phyloP scores from a whole-genome alignment of 2,329 filamentous ascomycete species.

The Neofusicoccum laricinum region DNA sequence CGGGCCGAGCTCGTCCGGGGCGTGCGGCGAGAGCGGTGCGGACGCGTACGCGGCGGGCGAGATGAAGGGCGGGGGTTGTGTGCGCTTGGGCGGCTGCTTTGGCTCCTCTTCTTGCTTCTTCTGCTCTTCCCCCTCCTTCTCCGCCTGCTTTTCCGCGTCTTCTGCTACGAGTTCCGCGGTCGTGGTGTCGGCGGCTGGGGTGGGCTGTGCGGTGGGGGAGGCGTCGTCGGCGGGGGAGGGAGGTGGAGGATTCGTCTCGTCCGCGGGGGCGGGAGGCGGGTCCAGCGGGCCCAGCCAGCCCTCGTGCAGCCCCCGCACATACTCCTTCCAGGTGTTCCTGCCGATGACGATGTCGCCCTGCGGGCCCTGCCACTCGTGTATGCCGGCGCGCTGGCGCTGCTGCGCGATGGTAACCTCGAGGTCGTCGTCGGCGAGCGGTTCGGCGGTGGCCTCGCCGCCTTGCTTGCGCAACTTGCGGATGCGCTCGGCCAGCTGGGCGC shows the following conservation, averaged over 20 bases:
- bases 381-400: slow-evolving; percentile 63
- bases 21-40: slow-evolving; percentile 60
- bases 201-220: slow-evolving; percentile 26
- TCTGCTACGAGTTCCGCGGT: neutral
- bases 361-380: slow-evolving; percentile 69
- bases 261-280: slow-evolving; percentile 46
- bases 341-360: slow-evolving; percentile 87
- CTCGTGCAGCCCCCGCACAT: slow-evolving; percentile 87
- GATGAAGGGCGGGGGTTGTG: slow-evolving; percentile 66
- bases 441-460: slow-evolving; percentile 51
- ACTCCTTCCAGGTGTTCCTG: slow-evolving; percentile 95
- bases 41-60: slow-evolving; percentile 71
- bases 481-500: slow-evolving; percentile 80
- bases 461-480: slow-evolving; percentile 67
- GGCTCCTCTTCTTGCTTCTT: slow-evolving; percentile 34
- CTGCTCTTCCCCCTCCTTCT: slow-evolving; percentile 27
- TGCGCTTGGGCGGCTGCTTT: slow-evolving; percentile 41
- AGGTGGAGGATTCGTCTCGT: slow-evolving; percentile 16
- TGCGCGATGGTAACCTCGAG: slow-evolving; percentile 62
- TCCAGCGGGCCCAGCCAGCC: slow-evolving; percentile 89
- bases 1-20: slow-evolving; percentile 71
- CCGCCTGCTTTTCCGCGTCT: slow-evolving; percentile 18
- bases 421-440: slow-evolving; percentile 47
- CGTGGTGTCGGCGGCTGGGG: neutral
- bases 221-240: slow-evolving; percentile 29